Conservation (phyloP, 2,329 filamentous ascomycete genomes). For the Corinectria fuckeliana region DNA sequence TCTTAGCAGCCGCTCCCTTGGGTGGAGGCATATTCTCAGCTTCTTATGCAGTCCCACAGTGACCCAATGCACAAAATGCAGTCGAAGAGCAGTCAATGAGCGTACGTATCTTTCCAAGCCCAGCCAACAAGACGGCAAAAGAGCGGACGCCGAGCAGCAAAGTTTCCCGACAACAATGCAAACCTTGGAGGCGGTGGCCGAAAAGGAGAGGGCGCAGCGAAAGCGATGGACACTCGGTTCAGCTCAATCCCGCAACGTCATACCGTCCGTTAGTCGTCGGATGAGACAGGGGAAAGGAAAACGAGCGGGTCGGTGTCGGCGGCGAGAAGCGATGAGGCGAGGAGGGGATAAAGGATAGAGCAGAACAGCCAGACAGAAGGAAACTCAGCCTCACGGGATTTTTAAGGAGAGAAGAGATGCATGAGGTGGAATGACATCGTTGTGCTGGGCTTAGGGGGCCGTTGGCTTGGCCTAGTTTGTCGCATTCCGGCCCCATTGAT, state of each 20-base stretch:
- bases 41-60: background rate
- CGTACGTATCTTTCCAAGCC: conserved; percentile 27
- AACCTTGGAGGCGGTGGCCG: background rate
- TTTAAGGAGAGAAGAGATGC: conserved; percentile 36
- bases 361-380: conserved; percentile 19
- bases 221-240: conserved; percentile 28
- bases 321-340: conserved; percentile 5
- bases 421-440: conserved; percentile 38
- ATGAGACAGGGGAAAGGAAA: conserved; percentile 18
- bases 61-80: conserved; percentile 2
- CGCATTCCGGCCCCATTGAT: conserved; percentile 31
- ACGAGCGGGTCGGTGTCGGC: conserved; percentile 7
- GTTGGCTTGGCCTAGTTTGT: conserved; percentile 27
- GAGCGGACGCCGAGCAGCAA: conserved; percentile 24
- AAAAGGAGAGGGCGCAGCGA: conserved; percentile 20
- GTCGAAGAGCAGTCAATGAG: conserved; percentile 26
- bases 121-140: conserved; percentile 19
- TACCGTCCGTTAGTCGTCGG: conserved; percentile 29
- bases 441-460: conserved; percentile 29
- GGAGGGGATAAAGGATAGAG: too few relatives aligned
- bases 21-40: conserved; percentile 45
- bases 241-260: conserved; percentile 39
- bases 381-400: conserved; percentile 29
- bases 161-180: conserved; percentile 14
- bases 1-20: conserved; percentile 54